Conservation (phyloP, 169 alveolate species). For the Hepatocystis sp. region DNA sequence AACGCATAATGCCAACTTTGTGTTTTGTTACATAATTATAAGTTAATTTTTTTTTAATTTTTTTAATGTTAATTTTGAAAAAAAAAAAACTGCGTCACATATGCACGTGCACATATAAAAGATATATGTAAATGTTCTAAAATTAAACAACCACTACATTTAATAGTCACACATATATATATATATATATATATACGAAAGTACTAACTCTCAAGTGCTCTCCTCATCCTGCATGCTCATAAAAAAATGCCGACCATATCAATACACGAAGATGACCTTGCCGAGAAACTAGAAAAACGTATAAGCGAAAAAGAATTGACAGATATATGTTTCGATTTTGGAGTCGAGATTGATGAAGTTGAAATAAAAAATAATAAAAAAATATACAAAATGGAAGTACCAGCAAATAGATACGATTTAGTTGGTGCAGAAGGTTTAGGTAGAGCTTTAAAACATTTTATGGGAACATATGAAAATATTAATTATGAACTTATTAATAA, state of each 20-base stretch:
- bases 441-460: constrained; percentile 82
- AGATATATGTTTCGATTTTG: constrained; percentile 96
- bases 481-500: constrained; percentile 37
- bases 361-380: constrained; percentile 87
- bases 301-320: constrained; percentile 93
- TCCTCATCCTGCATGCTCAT: background rate
- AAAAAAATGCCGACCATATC: constrained; percentile 89
- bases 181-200: background rate
- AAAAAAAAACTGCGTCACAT: too few species aligned
- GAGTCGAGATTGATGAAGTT: constrained; percentile 96
- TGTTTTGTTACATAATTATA: too few species aligned
- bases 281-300: constrained; percentile 78
- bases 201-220: background rate
- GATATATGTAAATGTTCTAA: too few species aligned
- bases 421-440: constrained; percentile 87
- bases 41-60: too few species aligned
- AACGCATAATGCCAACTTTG: too few species aligned
- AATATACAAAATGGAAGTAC: constrained; percentile 82
- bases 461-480: constrained; percentile 72
- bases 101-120: too few species aligned
- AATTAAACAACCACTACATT: too few species aligned
- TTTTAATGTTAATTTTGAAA: too few species aligned
- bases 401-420: constrained; percentile 84
- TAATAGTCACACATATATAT: background rate
- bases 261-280: constrained; percentile 82